Base-by-base conservation (phyloP, 2,329 filamentous ascomycete species). In the Arthrobotrys iridis region DNA sequence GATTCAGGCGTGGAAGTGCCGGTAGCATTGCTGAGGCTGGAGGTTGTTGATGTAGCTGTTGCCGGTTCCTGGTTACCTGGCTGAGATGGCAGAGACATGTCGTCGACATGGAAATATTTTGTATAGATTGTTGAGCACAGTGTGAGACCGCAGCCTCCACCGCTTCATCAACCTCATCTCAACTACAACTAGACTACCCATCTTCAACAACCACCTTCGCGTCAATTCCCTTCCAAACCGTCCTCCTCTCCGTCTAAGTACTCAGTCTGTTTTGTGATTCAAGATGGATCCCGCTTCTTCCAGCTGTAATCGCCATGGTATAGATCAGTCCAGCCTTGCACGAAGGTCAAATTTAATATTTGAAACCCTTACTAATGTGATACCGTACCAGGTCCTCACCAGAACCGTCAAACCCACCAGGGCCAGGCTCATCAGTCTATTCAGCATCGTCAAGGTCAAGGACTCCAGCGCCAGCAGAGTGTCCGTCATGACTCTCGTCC, bases 331-430 rank as follows among this genome's bases (percentile, higher is more conserved):
- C 22, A 11, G 0, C 8, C 45, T 15, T 48, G 6, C 7, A 15
- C 4, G 26, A 20, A 2, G 11, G 24, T 15, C 11, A 30, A 48
- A 1, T n/a, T 10, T 13, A 13, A 15, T 15, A 4, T 48, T 15
- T 24, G 13, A n/a, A 30, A 15, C 7, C 15, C 4, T 26, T 40
- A 65, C 26, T 58, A 52, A 43, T 55, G 60, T 35, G 30, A 73
- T 22, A 50, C 24, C 26, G 52, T 7, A 8, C 6, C 18, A 30
- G 43, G 30, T n/a, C n/a, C n/a, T n/a, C n/a, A n/a, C n/a, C n/a
- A n/a, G n/a, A n/a, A n/a, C n/a, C 28, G 18, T 37, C 37, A 46
- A n/a, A 40, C 26, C 20, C 15, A n/a, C 28, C 60, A 15, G 4
- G 41, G 40, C 41, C 41, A n/a, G n/a, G n/a, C n/a, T n/a, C n/a